Conservation (phyloP, 2,329 filamentous ascomycete species). For the Monosporascus sp. region DNA sequence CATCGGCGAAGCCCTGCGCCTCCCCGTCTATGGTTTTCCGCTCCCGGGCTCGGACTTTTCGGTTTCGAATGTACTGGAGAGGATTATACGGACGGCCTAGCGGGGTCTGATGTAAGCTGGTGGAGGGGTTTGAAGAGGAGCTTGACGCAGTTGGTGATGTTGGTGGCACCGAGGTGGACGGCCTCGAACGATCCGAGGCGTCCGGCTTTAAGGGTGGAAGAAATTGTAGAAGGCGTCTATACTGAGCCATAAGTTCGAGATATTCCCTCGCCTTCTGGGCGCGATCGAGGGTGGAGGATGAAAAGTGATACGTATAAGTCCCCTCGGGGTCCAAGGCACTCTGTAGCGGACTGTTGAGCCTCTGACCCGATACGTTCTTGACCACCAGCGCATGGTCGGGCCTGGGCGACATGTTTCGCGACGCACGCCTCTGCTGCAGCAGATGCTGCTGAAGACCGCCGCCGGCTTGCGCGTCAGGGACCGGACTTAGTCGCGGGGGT, state of each 20-base stretch:
- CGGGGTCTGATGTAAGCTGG: constrained; percentile 27
- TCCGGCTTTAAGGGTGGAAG: constrained; percentile 65
- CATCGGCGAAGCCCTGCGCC: constrained; percentile 70
- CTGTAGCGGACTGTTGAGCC: constrained; percentile 40
- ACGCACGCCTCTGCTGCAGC: constrained; percentile 63
- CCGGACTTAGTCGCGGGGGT: constrained; percentile 45
- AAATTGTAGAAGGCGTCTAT: constrained; percentile 71
- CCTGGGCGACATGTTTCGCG: constrained; percentile 56
- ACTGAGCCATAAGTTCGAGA: constrained; percentile 80
- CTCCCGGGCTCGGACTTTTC: constrained; percentile 76
- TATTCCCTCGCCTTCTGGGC: constrained; percentile 80
- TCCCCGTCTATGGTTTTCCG: constrained; percentile 69
- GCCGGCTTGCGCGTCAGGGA: constrained; percentile 47
- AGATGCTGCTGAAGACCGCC: constrained; percentile 62
- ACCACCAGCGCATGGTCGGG: constrained; percentile 38
- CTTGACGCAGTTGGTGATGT: constrained; percentile 30
- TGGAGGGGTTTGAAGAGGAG: constrained; percentile 21
- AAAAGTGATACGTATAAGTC: constrained; percentile 60
- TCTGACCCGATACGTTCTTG: constrained; percentile 34
- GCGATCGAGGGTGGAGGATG: constrained; percentile 72
- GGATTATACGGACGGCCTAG: constrained; percentile 80
- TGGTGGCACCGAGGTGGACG: constrained; percentile 35
- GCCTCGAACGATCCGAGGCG: constrained; percentile 24
- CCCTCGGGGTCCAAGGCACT: constrained; percentile 42
- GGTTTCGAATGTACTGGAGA: constrained; percentile 85